Percentiles rank a stretch among this genome's conserved stretches.
Evolutionary conservation across 2,329 filamentous ascomycete species (phyloP).

Genomic region (Furcasterigmium furcatum): DNA sequence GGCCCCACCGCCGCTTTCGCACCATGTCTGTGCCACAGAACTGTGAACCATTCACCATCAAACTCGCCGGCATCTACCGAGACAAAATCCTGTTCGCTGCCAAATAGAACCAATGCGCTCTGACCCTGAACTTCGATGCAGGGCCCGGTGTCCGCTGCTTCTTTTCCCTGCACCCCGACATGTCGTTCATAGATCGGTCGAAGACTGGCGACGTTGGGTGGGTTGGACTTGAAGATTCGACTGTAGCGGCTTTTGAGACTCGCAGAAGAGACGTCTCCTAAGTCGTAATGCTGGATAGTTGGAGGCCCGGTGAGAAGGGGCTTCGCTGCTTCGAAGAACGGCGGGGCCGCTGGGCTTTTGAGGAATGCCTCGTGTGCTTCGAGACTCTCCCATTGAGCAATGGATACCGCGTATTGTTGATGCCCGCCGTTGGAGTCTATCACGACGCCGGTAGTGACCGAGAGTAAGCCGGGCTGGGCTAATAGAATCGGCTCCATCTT

Average conservation of each 20-base stretch:
- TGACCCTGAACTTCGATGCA: background rate
- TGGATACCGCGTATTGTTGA: background rate
- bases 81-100: background rate
- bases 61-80: background rate
- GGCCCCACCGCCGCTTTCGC: background rate
- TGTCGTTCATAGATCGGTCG: background rate
- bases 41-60: background rate
- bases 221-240: background rate
- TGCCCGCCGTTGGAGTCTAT: background rate
- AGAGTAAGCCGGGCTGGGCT: background rate
- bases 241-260: background rate
- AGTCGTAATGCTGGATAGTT: background rate
- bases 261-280: background rate
- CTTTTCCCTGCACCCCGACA: background rate
- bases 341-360: background rate
- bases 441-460: background rate
- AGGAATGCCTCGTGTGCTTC: constrained; percentile 1
- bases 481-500: constrained; percentile 2
- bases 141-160: background rate
- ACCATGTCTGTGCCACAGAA: background rate
- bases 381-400: background rate
- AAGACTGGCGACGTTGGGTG: background rate
- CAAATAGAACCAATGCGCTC: background rate
- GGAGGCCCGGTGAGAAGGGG: background rate
- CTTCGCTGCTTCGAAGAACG: background rate